A percentile compares a stretch with the other conserved stretches of the same genome.
phyloP scores from a whole-genome alignment of 163 green algal genomes.

The Chlorella variabilis region DNA sequence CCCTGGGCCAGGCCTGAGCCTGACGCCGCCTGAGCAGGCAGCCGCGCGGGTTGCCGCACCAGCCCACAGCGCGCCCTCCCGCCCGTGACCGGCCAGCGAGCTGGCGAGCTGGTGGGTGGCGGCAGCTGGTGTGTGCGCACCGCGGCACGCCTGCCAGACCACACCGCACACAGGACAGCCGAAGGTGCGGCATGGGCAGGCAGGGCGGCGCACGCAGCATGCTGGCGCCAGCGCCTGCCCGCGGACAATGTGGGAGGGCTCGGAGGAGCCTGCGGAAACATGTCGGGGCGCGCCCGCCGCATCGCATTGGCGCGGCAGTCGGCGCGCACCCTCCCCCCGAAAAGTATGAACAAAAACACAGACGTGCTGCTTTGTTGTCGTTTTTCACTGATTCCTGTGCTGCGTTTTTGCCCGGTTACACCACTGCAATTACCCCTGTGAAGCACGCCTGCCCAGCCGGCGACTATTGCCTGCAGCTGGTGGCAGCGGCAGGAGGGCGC shows the following conservation, averaged over 20 bases:
- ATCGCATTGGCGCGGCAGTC: background rate
- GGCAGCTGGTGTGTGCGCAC: background rate
- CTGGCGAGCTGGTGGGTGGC: background rate
- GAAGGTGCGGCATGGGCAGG: too few relatives aligned
- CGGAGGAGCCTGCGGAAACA: background rate
- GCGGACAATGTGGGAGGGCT: background rate
- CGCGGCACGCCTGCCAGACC: too few relatives aligned
- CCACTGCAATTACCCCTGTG: background rate
- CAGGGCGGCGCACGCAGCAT: background rate
- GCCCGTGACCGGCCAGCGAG: background rate
- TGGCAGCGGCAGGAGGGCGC: too few relatives aligned
- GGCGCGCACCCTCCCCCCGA: too few relatives aligned
- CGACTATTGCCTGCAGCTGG: too few relatives aligned
- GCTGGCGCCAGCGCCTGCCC: background rate
- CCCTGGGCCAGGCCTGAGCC: slow-evolving; percentile 15
- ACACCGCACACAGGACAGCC: background rate
- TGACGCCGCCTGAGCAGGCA: too few relatives aligned
- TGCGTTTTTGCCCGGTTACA: background rate
- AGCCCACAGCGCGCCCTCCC: background rate
- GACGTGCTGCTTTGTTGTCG: background rate
- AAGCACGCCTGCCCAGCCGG: background rate
- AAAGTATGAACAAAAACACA: slow-evolving; percentile 9
- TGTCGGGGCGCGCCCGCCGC: background rate
- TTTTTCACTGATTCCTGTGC: too few relatives aligned
- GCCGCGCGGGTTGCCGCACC: too few relatives aligned